These are phyloP conservation scores for Mortierella antarctica DNA, from an alignment of 192 early-diverging fungal genomes.

Conservation along the genomic window DNA sequence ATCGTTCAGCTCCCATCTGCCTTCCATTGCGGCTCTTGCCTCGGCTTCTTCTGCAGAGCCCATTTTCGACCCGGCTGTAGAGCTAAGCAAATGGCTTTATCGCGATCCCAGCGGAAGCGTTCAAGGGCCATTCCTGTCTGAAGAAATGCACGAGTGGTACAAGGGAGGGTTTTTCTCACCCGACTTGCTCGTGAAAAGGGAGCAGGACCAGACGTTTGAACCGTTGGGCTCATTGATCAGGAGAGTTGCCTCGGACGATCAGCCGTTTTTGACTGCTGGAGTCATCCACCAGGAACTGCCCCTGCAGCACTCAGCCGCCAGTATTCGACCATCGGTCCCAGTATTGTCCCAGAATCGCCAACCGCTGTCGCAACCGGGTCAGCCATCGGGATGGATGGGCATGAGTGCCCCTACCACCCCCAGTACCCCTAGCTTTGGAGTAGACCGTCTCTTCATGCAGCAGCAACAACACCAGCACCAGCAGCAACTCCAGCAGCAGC, in stretches of 20 bases:
- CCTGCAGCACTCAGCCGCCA: conserved; percentile 26
- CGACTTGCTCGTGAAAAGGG: conserved; percentile 84
- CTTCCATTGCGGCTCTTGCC: neutral
- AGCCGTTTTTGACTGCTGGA: conserved; percentile 68
- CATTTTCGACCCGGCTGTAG: conserved; percentile 19
- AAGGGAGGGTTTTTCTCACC: conserved; percentile 84
- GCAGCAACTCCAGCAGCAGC: conserved; percentile 19
- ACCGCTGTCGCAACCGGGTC: conserved; percentile 5
- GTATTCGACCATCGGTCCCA: conserved; percentile 29
- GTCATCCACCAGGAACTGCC: conserved; percentile 40
- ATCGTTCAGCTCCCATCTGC: conserved; percentile 6
- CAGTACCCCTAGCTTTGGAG: conserved; percentile 36
- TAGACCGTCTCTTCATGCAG: conserved; percentile 41
- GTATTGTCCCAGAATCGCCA: conserved; percentile 24
- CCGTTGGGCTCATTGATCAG: conserved; percentile 77
- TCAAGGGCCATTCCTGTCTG: conserved; percentile 87
- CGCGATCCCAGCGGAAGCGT: conserved; percentile 85
- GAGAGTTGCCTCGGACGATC: conserved; percentile 72
- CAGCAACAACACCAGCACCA: conserved; percentile 38
- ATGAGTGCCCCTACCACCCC: conserved; percentile 48
- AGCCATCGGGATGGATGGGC: conserved; percentile 30
- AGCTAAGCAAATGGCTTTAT: conserved; percentile 79
- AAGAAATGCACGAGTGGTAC: conserved; percentile 98
- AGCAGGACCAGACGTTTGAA: conserved; percentile 83
- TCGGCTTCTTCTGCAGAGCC: neutral